phyloP scores from a whole-genome alignment of 306 rosid genomes.

The Acacia melanoxylon region DNA sequence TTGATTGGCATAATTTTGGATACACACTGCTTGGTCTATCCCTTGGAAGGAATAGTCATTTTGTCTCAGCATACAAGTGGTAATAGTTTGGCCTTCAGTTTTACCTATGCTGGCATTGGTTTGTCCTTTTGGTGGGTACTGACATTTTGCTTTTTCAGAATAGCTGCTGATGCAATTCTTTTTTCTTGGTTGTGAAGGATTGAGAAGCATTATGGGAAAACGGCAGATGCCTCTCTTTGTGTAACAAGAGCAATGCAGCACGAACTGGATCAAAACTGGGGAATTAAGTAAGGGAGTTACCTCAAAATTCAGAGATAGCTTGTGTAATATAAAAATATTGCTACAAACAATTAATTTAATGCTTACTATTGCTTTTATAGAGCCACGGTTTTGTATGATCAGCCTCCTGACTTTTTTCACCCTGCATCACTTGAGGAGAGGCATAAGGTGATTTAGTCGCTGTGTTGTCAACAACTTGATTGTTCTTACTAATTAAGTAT shows the following conservation, averaged over 20 bases:
- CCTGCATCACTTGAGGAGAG: slow-evolving; percentile 77
- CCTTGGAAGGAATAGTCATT: slow-evolving; percentile 83
- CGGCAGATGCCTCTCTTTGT: slow-evolving; percentile 89
- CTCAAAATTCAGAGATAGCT: slow-evolving; percentile 35
- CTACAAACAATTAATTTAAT: slow-evolving; percentile 14
- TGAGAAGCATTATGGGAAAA: slow-evolving; percentile 82
- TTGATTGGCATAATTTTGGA: slow-evolving; percentile 99
- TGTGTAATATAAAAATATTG: slow-evolving; percentile 15
- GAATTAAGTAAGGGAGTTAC: slow-evolving; percentile 68
- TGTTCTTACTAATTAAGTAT: slow-evolving; percentile 13
- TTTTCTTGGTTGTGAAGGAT: slow-evolving; percentile 53
- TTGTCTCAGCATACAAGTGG: slow-evolving; percentile 84
- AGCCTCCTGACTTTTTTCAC: slow-evolving; percentile 89
- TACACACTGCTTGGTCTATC: slow-evolving; percentile 82
- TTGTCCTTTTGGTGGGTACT: slow-evolving; percentile 18
- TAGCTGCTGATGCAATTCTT: slow-evolving; percentile 23
- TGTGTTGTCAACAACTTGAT: slow-evolving; percentile 18
- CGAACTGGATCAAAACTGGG: slow-evolving; percentile 98
- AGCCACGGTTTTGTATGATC: slow-evolving; percentile 82
- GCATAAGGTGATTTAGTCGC: slow-evolving; percentile 62
- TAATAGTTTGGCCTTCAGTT: slow-evolving; percentile 41
- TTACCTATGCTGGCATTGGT: slow-evolving; percentile 10
- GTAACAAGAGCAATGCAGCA: slow-evolving; percentile 98
- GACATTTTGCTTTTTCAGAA: slow-evolving; percentile 26
- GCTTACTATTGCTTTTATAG: slow-evolving; percentile 30